These are phyloP conservation scores for Silene coronaria DNA, from an alignment of 179 eudicot species.

Conservation along the genomic window DNA sequence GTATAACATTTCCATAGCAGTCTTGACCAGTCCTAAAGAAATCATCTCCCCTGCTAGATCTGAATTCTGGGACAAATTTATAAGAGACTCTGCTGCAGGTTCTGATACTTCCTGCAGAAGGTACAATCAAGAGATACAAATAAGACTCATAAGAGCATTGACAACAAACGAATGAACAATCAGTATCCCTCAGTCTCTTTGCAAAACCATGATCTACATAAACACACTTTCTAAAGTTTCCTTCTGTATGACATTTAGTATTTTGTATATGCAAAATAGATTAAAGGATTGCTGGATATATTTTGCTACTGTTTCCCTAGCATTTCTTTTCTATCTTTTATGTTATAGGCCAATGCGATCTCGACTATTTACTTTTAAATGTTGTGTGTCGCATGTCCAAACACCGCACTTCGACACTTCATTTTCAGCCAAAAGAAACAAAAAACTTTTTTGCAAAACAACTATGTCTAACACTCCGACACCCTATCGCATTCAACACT, in stretches of 20 bases:
- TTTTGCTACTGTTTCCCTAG: not conserved
- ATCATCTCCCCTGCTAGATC: constrained; percentile 72
- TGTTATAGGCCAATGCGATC: too few species aligned
- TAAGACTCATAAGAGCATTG: constrained; percentile 12
- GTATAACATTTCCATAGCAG: constrained; percentile 62
- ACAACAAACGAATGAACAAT: not conserved
- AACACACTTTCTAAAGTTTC: not conserved
- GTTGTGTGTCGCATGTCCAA: too few species aligned
- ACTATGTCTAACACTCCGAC: too few species aligned
- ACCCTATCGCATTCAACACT: too few species aligned
- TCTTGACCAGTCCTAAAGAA: constrained; percentile 49
- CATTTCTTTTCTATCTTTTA: not conserved
- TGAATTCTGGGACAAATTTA: constrained; percentile 73
- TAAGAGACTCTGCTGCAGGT: constrained; percentile 86
- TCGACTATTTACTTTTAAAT: too few species aligned
- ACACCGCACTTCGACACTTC: not conserved
- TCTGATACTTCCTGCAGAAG: constrained; percentile 76
- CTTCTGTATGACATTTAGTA: not conserved
- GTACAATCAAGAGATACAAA: not conserved
- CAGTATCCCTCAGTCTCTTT: not conserved
- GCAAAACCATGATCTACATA: not conserved
- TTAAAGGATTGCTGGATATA: not conserved
- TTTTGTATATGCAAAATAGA: not conserved
- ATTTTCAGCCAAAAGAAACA: too few species aligned
- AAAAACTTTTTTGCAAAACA: too few species aligned